Conservation (phyloP, 176 grass and related monocot genomes). For the Tillandsia leiboldiana region DNA sequence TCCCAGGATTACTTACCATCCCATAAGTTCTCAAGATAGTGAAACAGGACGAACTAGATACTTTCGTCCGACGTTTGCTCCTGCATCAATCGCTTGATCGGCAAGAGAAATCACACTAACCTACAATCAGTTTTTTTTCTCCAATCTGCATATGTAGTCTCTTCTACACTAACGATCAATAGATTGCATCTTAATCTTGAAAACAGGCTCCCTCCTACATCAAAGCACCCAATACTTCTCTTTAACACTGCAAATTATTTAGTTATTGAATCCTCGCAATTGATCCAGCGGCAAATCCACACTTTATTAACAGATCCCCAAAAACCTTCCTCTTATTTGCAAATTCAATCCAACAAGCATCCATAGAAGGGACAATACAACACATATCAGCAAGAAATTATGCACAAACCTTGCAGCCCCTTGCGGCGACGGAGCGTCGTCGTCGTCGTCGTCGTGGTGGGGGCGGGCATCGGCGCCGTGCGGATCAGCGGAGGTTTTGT, state of each 20-base stretch:
- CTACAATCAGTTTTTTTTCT: no score
- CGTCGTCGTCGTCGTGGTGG: constrained; percentile 54
- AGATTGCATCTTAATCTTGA: no score
- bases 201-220: no score
- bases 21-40: no score
- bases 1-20: no score
- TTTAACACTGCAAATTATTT: not conserved
- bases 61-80: no score
- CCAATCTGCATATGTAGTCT: no score
- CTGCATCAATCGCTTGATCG: no score
- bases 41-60: no score
- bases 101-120: no score
- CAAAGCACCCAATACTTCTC: not conserved
- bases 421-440: constrained; percentile 56
- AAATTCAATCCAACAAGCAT: constrained; percentile 10
- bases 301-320: not conserved
- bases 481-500: constrained; percentile 64
- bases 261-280: not conserved
- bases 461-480: constrained; percentile 58
- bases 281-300: not conserved
- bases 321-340: not conserved
- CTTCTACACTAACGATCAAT: no score
- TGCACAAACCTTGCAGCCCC: constrained; percentile 44
- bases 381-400: not conserved
- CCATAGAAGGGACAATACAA: constrained; percentile 10